Conservation (phyloP, 1,284 basidiomycete genomes). For the Afroboletus lepidellus region DNA sequence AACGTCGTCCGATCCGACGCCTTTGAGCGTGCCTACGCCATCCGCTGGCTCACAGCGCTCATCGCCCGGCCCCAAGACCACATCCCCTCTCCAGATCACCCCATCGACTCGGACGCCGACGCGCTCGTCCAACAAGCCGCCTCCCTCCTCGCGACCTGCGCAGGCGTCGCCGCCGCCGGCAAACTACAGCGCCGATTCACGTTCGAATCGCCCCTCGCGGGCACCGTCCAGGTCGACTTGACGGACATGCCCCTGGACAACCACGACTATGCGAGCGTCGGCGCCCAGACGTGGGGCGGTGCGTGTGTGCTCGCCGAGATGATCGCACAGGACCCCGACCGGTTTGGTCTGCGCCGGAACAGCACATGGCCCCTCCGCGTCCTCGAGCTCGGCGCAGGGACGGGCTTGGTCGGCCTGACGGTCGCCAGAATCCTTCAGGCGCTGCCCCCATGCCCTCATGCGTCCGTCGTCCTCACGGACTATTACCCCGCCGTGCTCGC, state of each 20-base stretch:
- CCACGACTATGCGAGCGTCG: constrained; percentile 73
- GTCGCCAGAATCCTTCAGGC: constrained; percentile 50
- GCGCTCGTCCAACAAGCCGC: constrained; percentile 53
- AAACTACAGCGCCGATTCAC: constrained; percentile 41
- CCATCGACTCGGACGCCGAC: constrained; percentile 1
- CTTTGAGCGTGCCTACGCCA: constrained; percentile 67
- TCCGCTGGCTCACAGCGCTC: constrained; percentile 70
- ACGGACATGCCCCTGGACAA: constrained; percentile 76
- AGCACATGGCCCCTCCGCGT: constrained; percentile 44
- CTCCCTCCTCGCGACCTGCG: constrained; percentile 60
- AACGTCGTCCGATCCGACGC: constrained; percentile 43
- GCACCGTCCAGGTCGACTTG: constrained; percentile 45
- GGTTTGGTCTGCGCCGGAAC: constrained; percentile 46
- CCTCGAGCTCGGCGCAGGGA: constrained; percentile 86
- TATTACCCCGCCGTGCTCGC: constrained; percentile 72
- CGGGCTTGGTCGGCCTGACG: constrained; percentile 79
- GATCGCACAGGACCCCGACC: constrained; percentile 58
- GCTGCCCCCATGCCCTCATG: constrained; percentile 4
- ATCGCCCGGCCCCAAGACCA: constrained; percentile 37
- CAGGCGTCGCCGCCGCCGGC: constrained; percentile 57
- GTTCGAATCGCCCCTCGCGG: constrained; percentile 32
- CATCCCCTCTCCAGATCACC: not conserved
- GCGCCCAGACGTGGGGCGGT: constrained; percentile 90
- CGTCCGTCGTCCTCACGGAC: constrained; percentile 72
- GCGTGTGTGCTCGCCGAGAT: constrained; percentile 81